These are phyloP conservation scores for Pseudomonodictys pantanalensis DNA, from an alignment of 495 filamentous ascomycete genomes.

Conservation along the genomic window DNA sequence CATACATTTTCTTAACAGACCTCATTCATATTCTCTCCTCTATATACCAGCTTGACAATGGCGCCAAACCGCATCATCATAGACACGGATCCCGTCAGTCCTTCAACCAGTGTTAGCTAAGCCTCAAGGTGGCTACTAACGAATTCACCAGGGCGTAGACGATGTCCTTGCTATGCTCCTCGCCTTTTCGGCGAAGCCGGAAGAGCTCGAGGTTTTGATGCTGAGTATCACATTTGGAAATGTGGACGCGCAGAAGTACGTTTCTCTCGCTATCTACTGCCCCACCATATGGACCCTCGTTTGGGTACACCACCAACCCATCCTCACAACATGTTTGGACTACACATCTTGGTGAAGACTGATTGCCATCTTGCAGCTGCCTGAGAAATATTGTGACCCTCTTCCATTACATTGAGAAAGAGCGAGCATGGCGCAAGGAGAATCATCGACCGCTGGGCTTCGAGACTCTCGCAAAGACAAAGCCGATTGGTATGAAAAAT, in stretches of 20 bases:
- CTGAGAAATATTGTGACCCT: conserved; percentile 85
- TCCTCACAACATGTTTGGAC: too few species aligned
- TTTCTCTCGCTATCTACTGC: background rate
- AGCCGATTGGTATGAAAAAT: conserved; percentile 55
- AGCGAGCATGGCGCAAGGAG: conserved; percentile 75
- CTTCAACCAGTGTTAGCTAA: background rate
- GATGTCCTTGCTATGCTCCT: conserved; percentile 85
- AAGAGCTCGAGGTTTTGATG: conserved; percentile 84
- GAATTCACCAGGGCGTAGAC: conserved; percentile 69
- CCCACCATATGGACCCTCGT: background rate
- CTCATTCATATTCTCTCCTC: background rate
- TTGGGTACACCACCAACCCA: too few species aligned
- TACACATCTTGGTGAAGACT: too few species aligned
- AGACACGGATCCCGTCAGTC: conserved; percentile 73
- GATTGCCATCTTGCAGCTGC: conserved; percentile 57
- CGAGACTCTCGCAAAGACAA: conserved; percentile 60
- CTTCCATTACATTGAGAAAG: conserved; percentile 89
- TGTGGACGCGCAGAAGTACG: conserved; percentile 72
- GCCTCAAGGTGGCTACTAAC: background rate
- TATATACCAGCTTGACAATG: conserved; percentile 22
- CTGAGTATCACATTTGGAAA: conserved; percentile 94
- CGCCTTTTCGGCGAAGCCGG: conserved; percentile 74
- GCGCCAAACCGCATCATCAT: conserved; percentile 76
- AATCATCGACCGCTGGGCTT: conserved; percentile 66
- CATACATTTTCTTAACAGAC: too few species aligned